Conservation (phyloP, 352 stramenopile species). For the Vaucheria bursata region DNA sequence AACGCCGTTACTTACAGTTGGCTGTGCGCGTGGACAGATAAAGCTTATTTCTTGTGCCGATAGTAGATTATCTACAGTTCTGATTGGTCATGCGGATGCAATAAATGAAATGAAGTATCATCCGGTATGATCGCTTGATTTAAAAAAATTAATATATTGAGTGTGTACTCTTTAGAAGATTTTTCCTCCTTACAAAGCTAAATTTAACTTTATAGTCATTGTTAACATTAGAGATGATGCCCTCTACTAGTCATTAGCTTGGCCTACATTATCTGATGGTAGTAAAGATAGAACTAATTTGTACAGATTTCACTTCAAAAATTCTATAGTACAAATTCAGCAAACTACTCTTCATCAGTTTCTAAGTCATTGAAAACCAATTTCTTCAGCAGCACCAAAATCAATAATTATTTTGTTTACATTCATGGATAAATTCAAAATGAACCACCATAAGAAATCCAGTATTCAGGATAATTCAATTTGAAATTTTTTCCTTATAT, state of each 20-base stretch:
- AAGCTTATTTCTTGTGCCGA: conserved; percentile 57
- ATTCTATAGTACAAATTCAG: too few relatives aligned
- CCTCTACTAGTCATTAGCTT: background rate
- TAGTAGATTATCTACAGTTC: background rate
- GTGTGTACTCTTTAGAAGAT: background rate
- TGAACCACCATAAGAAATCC: too few relatives aligned
- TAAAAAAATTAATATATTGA: background rate
- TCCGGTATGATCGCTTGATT: conserved; percentile 46
- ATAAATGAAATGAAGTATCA: conserved; percentile 83
- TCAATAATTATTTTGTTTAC: too few relatives aligned
- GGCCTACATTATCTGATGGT: background rate
- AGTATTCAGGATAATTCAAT: too few relatives aligned
- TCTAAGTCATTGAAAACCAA: too few relatives aligned
- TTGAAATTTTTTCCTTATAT: too few relatives aligned
- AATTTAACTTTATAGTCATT: background rate
- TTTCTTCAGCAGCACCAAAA: too few relatives aligned
- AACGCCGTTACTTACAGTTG: conserved; percentile 62
- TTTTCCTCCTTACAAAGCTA: background rate
- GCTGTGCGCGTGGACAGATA: conserved; percentile 62
- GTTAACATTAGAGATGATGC: background rate
- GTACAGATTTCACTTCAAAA: background rate
- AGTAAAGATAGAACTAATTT: background rate
- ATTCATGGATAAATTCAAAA: too few relatives aligned
- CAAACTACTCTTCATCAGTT: too few relatives aligned
- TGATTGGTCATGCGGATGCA: conserved; percentile 75